Conservation (phyloP, 2,329 filamentous ascomycete genomes). For the Penicillium glabrum region DNA sequence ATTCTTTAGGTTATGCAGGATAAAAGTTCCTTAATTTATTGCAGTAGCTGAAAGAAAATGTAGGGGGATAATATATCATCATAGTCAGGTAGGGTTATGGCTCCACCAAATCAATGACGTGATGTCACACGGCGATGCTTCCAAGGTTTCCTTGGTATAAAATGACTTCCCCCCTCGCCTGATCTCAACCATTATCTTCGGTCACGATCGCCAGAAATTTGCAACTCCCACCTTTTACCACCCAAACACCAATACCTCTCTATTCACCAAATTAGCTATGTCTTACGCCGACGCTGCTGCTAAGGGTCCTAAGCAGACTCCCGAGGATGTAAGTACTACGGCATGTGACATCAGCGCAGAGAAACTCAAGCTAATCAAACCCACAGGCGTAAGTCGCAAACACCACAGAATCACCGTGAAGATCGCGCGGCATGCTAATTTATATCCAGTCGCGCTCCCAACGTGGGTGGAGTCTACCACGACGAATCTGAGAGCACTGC, state of each 20-base stretch:
- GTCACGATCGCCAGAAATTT: not conserved
- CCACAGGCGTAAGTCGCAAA: slow-evolving; percentile 37
- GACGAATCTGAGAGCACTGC: slow-evolving; percentile 42
- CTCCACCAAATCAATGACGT: slow-evolving; percentile 31
- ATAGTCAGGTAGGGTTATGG: not conserved
- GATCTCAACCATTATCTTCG: slow-evolving; percentile 4
- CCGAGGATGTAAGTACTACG: slow-evolving; percentile 45
- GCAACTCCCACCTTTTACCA: not conserved
- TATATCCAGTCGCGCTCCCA: slow-evolving; percentile 41
- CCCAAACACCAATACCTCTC: not conserved
- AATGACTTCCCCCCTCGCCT: slow-evolving; percentile 10
- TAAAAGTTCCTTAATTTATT: not conserved
- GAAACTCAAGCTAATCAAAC: slow-evolving; percentile 11
- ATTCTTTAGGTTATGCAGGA: not conserved
- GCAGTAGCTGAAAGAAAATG: not conserved
- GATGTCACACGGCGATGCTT: slow-evolving; percentile 29
- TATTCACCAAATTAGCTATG: slow-evolving; percentile 31
- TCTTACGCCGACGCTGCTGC: slow-evolving; percentile 51
- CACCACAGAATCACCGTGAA: not conserved
- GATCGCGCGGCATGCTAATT: slow-evolving; percentile 7
- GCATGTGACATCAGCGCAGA: not conserved
- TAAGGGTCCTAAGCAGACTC: slow-evolving; percentile 47
- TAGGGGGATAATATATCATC: not conserved
- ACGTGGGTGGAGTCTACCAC: slow-evolving; percentile 39
- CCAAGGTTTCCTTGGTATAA: slow-evolving; percentile 24